Evolutionary conservation across 1,284 basidiomycete species (phyloP).

Genomic region (Apiotrichum montevideense): DNA sequence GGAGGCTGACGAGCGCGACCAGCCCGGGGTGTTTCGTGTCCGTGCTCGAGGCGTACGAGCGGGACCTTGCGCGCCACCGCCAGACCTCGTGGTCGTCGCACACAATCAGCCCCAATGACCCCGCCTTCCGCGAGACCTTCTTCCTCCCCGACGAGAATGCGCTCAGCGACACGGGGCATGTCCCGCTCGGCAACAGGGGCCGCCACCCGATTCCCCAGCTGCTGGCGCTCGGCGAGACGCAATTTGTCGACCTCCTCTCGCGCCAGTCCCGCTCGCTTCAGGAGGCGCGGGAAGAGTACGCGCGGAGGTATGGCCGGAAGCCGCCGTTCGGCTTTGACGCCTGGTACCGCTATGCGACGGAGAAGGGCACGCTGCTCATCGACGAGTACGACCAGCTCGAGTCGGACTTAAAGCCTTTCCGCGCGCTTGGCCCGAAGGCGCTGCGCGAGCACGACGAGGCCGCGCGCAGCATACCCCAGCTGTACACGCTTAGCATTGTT

Average conservation of each 20-base stretch:
- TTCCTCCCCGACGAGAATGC: constrained; percentile 6
- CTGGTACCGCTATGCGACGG: constrained; percentile 75
- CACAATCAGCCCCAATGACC: no score
- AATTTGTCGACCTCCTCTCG: constrained; percentile 59
- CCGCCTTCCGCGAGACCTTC: neutral
- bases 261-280: constrained; percentile 67
- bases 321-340: constrained; percentile 80
- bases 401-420: constrained; percentile 74
- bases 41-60: constrained; percentile 35
- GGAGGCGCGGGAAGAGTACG: constrained; percentile 71
- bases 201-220: constrained; percentile 71
- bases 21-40: constrained; percentile 25
- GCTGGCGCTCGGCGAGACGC: constrained; percentile 66
- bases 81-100: neutral
- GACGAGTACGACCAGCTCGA: constrained; percentile 83
- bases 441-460: constrained; percentile 60
- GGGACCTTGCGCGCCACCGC: constrained; percentile 30
- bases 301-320: constrained; percentile 61
- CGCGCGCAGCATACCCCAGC: constrained; percentile 40
- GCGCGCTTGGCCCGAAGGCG: constrained; percentile 62
- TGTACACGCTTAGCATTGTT: constrained; percentile 37
- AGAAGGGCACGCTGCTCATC: constrained; percentile 65
- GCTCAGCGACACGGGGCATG: constrained; percentile 39
- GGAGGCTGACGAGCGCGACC: no score
- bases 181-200: constrained; percentile 28